Evolutionary conservation across 345 rosid genomes (phyloP).

Genomic region (Heritiera fomes): DNA sequence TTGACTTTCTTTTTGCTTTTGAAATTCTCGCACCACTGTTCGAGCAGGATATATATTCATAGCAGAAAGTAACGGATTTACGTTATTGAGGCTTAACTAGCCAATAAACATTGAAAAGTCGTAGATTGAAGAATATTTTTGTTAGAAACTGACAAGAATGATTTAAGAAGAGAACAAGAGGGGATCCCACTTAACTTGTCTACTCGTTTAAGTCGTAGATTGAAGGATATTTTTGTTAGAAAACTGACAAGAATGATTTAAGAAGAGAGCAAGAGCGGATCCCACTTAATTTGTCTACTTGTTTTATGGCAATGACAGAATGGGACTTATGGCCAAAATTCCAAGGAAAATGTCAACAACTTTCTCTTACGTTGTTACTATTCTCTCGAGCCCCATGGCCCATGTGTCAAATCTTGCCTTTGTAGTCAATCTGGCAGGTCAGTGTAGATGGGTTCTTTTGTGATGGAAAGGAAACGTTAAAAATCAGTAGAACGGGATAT

Average conservation of each 20-base stretch:
- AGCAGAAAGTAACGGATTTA: neutral
- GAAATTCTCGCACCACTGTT: neutral
- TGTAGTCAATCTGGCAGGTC: too few species aligned
- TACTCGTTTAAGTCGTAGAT: neutral
- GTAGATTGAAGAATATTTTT: neutral
- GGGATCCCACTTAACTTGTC: neutral
- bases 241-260: too few species aligned
- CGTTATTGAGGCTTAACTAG: neutral
- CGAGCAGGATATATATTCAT: neutral
- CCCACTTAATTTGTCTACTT: neutral
- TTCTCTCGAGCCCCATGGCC: neutral
- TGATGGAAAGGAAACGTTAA: too few species aligned
- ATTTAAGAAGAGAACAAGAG: neutral
- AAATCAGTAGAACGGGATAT: too few species aligned
- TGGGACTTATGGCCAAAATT: neutral
- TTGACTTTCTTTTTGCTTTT: neutral
- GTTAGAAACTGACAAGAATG: too few species aligned
- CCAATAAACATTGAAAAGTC: too few species aligned
- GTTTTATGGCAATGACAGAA: conserved; percentile 5
- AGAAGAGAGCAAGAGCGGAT: neutral
- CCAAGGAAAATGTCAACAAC: neutral
- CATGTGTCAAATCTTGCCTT: neutral
- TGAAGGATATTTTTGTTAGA: neutral
- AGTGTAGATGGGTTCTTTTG: too few species aligned
- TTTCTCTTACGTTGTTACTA: neutral